Percentiles rank a stretch among this genome's conserved stretches.
Conservation (phyloP, 2,329 filamentous ascomycete species). For the Colletotrichum tropicale region DNA sequence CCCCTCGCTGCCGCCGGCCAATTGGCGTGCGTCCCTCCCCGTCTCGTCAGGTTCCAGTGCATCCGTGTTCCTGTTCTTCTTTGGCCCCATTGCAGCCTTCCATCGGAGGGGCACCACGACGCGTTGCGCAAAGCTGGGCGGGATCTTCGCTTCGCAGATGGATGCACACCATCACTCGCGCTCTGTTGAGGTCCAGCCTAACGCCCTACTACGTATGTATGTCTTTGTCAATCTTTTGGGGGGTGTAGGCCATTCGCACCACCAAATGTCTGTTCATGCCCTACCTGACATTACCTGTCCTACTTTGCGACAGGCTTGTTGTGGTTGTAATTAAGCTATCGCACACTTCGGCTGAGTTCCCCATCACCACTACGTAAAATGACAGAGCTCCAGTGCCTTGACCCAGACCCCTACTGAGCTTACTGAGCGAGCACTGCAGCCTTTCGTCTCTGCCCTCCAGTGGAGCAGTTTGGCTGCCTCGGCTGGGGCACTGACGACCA, state of each 20-base stretch:
- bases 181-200: neutral
- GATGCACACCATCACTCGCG: neutral
- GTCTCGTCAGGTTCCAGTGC: constrained; percentile 4
- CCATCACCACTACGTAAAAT: neutral
- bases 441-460: neutral
- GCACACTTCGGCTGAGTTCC: neutral
- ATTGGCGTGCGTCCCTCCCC: neutral
- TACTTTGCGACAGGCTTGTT: neutral
- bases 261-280: neutral
- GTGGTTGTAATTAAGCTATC: neutral
- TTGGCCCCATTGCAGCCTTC: neutral
- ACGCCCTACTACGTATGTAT: neutral
- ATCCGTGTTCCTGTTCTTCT: neutral
- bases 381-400: neutral
- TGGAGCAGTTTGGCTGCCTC: neutral
- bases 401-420: neutral
- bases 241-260: neutral
- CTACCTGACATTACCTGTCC: neutral
- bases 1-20: neutral
- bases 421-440: neutral
- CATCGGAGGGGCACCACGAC: neutral
- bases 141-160: neutral
- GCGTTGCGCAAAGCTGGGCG: neutral
- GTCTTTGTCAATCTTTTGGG: neutral
- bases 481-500: neutral